A percentile compares a stretch with the other conserved stretches of the same genome.
Conservation (phyloP, 192 early-diverging fungal species). For the Coemansia sp. region DNA sequence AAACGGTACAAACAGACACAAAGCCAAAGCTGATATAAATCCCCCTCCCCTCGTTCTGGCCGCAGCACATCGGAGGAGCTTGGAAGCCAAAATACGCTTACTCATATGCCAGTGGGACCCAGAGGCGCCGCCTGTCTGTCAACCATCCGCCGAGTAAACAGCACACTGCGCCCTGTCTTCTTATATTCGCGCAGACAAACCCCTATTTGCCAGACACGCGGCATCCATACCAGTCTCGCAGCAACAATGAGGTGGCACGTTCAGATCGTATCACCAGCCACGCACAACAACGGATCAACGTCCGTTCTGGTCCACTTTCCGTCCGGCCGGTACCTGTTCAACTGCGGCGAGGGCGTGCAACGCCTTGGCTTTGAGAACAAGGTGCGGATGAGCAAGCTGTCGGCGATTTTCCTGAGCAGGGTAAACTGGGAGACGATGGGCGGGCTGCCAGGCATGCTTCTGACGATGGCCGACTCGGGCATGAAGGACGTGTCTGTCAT, state of each 20-base stretch:
- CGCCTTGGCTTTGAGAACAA: constrained; percentile 78
- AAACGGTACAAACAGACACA: too few species aligned
- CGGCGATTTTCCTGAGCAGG: constrained; percentile 79
- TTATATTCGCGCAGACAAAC: background rate
- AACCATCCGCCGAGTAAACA: background rate
- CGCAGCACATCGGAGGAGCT: too few species aligned
- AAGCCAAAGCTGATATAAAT: too few species aligned
- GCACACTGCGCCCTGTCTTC: background rate
- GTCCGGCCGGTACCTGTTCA: constrained; percentile 81
- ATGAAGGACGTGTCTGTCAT: constrained; percentile 59
- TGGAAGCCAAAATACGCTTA: background rate
- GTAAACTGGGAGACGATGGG: constrained; percentile 83
- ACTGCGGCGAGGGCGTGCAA: constrained; percentile 90
- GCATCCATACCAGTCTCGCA: constrained; percentile 26
- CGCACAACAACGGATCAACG: constrained; percentile 58
- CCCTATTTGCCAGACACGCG: background rate
- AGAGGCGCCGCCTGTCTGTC: constrained; percentile 7
- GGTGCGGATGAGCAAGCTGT: constrained; percentile 68
- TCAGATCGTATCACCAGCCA: constrained; percentile 58
- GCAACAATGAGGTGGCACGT: constrained; percentile 60
- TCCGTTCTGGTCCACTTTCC: constrained; percentile 78
- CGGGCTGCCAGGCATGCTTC: constrained; percentile 89
- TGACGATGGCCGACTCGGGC: constrained; percentile 83
- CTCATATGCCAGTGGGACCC: constrained; percentile 9
- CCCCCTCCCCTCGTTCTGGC: too few species aligned